These are phyloP conservation scores for Backusella westeae DNA, from an alignment of 192 early-diverging fungal genomes.

Conservation along the genomic window DNA sequence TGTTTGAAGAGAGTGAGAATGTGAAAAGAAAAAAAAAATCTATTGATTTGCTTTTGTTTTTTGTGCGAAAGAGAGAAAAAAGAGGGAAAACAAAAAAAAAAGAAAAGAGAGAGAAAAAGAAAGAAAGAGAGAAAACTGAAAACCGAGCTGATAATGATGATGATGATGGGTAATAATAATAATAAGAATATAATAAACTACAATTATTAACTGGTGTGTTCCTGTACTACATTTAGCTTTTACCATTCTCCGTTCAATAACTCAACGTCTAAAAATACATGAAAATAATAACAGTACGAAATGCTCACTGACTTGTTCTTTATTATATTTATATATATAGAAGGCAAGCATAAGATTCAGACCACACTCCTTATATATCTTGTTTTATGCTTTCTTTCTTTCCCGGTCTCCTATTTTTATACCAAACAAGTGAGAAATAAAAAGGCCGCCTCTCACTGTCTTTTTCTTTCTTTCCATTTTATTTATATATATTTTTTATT, in stretches of 20 bases:
- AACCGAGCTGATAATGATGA: slow-evolving; percentile 6
- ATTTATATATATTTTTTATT: background rate
- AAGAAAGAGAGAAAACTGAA: background rate
- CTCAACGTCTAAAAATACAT: background rate
- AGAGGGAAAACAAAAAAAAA: background rate
- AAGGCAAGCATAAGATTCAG: background rate
- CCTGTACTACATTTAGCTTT: background rate
- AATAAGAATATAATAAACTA: background rate
- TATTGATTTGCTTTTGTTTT: background rate
- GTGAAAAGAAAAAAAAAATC: background rate
- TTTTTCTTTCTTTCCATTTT: background rate
- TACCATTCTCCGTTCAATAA: background rate
- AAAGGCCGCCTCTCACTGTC: background rate
- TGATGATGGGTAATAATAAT: background rate
- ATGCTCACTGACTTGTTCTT: background rate
- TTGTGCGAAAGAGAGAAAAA: background rate
- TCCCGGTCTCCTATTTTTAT: background rate
- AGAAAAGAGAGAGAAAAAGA: background rate
- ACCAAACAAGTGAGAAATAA: background rate
- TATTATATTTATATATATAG: background rate
- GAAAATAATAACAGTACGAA: slow-evolving; percentile 7
- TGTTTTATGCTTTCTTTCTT: background rate
- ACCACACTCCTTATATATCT: background rate
- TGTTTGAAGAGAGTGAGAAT: background rate
- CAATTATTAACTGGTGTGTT: background rate